A percentile compares a stretch with the other conserved stretches of the same genome.
Conservation (phyloP, 164 flowering plant species). For the Berberis thunbergii region DNA sequence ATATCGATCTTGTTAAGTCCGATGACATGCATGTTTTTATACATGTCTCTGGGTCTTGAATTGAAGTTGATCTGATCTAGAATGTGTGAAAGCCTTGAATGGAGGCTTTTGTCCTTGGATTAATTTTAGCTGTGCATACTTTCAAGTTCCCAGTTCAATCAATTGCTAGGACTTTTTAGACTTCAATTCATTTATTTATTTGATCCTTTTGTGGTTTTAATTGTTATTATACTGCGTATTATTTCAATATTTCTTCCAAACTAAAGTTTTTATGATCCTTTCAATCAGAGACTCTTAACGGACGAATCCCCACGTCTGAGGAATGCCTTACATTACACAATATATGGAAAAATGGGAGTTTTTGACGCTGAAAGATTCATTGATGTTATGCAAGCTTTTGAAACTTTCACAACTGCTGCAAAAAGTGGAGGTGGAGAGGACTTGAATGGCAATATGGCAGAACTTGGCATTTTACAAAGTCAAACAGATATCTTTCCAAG, state of each 20-base stretch:
- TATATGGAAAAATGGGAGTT: constrained; percentile 94
- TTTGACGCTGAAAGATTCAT: constrained; percentile 98
- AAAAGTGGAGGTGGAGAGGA: constrained; percentile 97
- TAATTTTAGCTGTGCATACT: too few relatives aligned
- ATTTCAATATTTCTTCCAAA: background rate
- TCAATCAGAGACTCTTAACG: constrained; percentile 80
- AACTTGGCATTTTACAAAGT: constrained; percentile 60
- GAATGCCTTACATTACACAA: constrained; percentile 84
- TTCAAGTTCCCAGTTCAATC: too few relatives aligned
- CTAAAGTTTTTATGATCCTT: constrained; percentile 2
- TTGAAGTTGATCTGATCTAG: background rate
- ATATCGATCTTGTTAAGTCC: too few relatives aligned
- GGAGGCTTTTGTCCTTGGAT: background rate
- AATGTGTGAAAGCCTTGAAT: background rate
- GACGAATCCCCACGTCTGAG: constrained; percentile 94
- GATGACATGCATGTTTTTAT: too few relatives aligned
- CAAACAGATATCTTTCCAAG: constrained; percentile 31
- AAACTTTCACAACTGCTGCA: constrained; percentile 88
- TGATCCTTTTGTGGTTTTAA: too few relatives aligned
- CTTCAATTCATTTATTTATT: too few relatives aligned
- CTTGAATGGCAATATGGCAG: constrained; percentile 86
- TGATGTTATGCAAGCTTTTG: constrained; percentile 99
- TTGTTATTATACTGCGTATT: background rate
- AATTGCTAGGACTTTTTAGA: too few relatives aligned
- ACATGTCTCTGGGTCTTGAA: too few relatives aligned